A percentile compares a stretch with the other conserved stretches of the same genome.
These are phyloP conservation scores for Coriaria nepalensis DNA, from an alignment of 306 rosid genomes.

Conservation along the genomic window DNA sequence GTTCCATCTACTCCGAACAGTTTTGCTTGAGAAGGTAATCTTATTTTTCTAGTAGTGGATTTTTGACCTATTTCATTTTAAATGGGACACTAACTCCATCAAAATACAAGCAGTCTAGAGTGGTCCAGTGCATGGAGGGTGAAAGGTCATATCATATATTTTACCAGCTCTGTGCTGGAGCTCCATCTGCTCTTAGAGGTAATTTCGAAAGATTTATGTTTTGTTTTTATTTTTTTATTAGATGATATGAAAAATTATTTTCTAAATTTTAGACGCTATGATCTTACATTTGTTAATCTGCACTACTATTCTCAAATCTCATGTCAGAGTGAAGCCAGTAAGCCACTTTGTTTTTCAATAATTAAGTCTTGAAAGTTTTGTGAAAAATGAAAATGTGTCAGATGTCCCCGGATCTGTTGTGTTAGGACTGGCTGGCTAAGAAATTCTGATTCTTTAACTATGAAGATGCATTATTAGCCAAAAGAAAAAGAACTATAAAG, in stretches of 20 bases:
- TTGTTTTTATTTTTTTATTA: too few relatives aligned
- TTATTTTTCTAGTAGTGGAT: conserved; percentile 14
- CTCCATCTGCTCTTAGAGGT: conserved; percentile 70
- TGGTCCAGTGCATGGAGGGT: conserved; percentile 93
- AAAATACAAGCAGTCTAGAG: conserved; percentile 64
- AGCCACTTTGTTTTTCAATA: too few relatives aligned
- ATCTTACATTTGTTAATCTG: too few relatives aligned
- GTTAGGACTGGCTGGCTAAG: neutral
- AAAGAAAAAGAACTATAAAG: neutral
- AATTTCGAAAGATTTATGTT: conserved; percentile 10
- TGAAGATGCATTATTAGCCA: neutral
- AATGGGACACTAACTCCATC: conserved; percentile 8
- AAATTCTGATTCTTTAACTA: neutral
- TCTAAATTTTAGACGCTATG: too few relatives aligned
- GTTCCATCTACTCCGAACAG: conserved; percentile 30
- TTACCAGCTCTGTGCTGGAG: conserved; percentile 98
- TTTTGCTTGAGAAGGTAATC: conserved; percentile 95
- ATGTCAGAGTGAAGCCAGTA: too few relatives aligned
- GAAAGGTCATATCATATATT: conserved; percentile 98
- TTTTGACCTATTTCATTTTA: conserved; percentile 11
- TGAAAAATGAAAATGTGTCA: neutral
- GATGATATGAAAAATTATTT: too few relatives aligned
- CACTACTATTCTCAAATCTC: too few relatives aligned
- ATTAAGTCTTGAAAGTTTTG: neutral
- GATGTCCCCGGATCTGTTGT: neutral